These are phyloP conservation scores for Anacardium occidentale DNA, from an alignment of 345 rosid species.

Conservation along the genomic window DNA sequence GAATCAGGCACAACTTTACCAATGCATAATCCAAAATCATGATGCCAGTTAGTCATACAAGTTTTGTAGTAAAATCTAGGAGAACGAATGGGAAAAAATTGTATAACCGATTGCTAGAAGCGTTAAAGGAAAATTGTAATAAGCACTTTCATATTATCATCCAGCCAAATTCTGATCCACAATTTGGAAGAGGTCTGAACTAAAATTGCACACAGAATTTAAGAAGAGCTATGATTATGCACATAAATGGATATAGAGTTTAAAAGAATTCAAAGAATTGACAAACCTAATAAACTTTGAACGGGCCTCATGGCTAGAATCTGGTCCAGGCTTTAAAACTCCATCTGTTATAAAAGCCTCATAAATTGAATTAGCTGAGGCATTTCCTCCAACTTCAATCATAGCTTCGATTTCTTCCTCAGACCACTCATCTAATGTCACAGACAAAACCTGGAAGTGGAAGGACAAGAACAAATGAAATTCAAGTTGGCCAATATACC, in stretches of 20 bases:
- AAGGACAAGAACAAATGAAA: conserved; percentile 6
- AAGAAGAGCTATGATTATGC: neutral
- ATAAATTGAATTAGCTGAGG: conserved; percentile 82
- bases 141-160: neutral
- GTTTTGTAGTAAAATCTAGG: neutral
- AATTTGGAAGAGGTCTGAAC: neutral
- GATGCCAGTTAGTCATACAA: neutral
- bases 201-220: neutral
- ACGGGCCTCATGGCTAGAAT: conserved; percentile 75
- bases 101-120: neutral
- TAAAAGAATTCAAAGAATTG: conserved; percentile 3
- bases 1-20: neutral
- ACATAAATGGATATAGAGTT: neutral
- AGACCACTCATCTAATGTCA: conserved; percentile 96
- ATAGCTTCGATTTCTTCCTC: conserved; percentile 84
- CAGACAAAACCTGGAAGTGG: conserved; percentile 71
- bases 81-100: neutral
- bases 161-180: neutral
- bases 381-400: conserved; percentile 94
- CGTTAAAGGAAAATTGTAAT: neutral
- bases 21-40: conserved; percentile 8
- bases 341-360: conserved; percentile 89
- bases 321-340: conserved; percentile 72
- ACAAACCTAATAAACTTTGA: conserved; percentile 71
- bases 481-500: neutral